A percentile compares a stretch with the other conserved stretches of the same genome.
Conservation (phyloP, 495 filamentous ascomycete genomes). For the Hyaloscypha hepaticicola region DNA sequence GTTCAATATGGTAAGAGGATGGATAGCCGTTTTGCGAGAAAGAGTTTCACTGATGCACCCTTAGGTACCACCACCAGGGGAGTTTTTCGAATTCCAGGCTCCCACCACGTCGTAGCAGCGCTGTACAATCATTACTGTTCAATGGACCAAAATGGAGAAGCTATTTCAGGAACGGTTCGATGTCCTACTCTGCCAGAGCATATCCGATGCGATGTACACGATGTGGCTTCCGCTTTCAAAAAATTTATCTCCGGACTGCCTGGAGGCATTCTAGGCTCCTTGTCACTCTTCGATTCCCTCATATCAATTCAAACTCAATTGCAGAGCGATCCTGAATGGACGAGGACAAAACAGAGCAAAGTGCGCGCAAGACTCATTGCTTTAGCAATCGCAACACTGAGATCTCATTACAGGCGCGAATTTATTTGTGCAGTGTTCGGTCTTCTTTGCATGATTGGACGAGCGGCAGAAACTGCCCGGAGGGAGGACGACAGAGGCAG, state of each 20-base stretch:
- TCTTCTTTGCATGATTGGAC: constrained; percentile 54
- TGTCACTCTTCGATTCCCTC: constrained; percentile 62
- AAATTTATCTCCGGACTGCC: constrained; percentile 68
- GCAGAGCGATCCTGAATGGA: constrained; percentile 47
- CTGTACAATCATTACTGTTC: constrained; percentile 63
- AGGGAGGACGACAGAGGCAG: constrained; percentile 47
- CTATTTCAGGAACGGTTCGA: constrained; percentile 51
- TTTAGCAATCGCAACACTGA: constrained; percentile 56
- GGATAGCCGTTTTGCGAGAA: not conserved
- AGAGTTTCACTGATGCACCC: constrained; percentile 2
- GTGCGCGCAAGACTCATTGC: constrained; percentile 62
- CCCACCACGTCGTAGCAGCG: constrained; percentile 49
- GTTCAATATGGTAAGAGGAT: constrained; percentile 59
- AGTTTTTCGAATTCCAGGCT: constrained; percentile 66
- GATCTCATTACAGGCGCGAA: constrained; percentile 57
- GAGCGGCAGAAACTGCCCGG: constrained; percentile 46
- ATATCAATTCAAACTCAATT: constrained; percentile 60
- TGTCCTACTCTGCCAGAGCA: constrained; percentile 54
- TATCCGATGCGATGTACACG: constrained; percentile 57
- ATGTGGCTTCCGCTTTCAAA: constrained; percentile 73
- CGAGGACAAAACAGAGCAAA: constrained; percentile 49
- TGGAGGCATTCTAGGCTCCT: constrained; percentile 70
- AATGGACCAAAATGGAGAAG: constrained; percentile 46
- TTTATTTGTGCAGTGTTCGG: constrained; percentile 68
- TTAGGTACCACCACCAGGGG: constrained; percentile 37